phyloP scores from a whole-genome alignment of 108 stramenopile species.

The Hondaea fermentalgiana region DNA sequence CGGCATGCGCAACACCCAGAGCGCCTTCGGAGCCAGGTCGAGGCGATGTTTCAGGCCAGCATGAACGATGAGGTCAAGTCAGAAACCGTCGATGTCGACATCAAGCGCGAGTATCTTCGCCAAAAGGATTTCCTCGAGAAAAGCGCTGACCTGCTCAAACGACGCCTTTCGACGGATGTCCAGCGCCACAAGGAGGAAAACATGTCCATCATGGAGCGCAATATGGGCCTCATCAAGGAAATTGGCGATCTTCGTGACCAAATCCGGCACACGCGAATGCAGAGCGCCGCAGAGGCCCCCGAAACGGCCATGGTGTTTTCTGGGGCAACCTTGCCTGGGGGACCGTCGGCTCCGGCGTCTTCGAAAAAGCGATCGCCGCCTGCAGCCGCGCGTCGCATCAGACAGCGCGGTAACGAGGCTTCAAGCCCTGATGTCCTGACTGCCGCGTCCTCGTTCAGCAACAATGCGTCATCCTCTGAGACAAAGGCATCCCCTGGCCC shows the following conservation, averaged over 20 bases:
- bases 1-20: constrained; percentile 6
- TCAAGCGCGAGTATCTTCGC: constrained; percentile 48
- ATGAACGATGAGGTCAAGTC: constrained; percentile 28
- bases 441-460: too few relatives aligned
- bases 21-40: constrained; percentile 34
- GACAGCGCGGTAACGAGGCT: too few relatives aligned
- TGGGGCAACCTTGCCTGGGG: neutral
- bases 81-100: constrained; percentile 23
- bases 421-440: too few relatives aligned
- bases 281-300: neutral
- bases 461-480: neutral
- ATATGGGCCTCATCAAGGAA: constrained; percentile 47
- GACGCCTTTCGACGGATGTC: constrained; percentile 44
- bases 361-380: too few relatives aligned
- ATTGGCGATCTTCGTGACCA: constrained; percentile 44
- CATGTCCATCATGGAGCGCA: constrained; percentile 41
- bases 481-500: neutral
- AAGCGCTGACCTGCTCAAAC: constrained; percentile 36
- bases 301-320: neutral
- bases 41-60: constrained; percentile 42
- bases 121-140: constrained; percentile 50
- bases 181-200: constrained; percentile 37
- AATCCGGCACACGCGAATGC: neutral
- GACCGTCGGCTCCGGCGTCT: neutral
- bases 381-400: too few relatives aligned